A percentile compares a stretch with the other conserved stretches of the same genome.
Evolutionary conservation across 1,284 basidiomycete species (phyloP).

Genomic region (Tilletia setariae): DNA sequence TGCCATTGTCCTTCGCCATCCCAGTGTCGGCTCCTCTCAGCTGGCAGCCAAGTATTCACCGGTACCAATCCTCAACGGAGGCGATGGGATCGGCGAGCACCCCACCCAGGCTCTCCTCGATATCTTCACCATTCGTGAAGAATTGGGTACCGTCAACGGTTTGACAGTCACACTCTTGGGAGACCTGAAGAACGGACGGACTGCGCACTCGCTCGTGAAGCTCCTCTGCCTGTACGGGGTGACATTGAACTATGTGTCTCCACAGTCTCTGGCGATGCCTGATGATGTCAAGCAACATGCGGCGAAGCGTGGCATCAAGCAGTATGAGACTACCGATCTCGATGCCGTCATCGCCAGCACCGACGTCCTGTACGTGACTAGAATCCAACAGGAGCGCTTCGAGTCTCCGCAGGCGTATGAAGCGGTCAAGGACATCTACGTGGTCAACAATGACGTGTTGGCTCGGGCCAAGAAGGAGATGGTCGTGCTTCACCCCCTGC

Average conservation of each 20-base stretch:
- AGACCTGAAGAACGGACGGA: constrained; percentile 96
- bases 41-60: constrained; percentile 79
- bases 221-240: constrained; percentile 80
- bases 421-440: constrained; percentile 85
- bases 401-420: constrained; percentile 77
- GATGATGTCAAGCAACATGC: constrained; percentile 74
- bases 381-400: constrained; percentile 95
- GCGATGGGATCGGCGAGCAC: constrained; percentile 96
- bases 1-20: constrained; percentile 90
- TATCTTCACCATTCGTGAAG: constrained; percentile 94
- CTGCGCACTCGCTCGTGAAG: constrained; percentile 91
- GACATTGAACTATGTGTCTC: constrained; percentile 92
- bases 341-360: constrained; percentile 86
- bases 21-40: constrained; percentile 78
- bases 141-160: constrained; percentile 96
- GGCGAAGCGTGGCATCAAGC: constrained; percentile 58
- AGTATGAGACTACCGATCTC: constrained; percentile 78
- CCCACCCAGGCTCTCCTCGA: constrained; percentile 80
- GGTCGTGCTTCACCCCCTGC: constrained; percentile 98
- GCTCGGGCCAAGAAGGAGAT: constrained; percentile 88
- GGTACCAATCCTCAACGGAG: constrained; percentile 92
- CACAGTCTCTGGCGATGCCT: constrained; percentile 86
- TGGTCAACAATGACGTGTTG: constrained; percentile 88
- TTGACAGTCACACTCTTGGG: constrained; percentile 86
- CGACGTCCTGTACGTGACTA: constrained; percentile 96